Evolutionary conservation across 192 early-diverging fungal genomes (phyloP).

Genomic region (Backusella luteola): DNA sequence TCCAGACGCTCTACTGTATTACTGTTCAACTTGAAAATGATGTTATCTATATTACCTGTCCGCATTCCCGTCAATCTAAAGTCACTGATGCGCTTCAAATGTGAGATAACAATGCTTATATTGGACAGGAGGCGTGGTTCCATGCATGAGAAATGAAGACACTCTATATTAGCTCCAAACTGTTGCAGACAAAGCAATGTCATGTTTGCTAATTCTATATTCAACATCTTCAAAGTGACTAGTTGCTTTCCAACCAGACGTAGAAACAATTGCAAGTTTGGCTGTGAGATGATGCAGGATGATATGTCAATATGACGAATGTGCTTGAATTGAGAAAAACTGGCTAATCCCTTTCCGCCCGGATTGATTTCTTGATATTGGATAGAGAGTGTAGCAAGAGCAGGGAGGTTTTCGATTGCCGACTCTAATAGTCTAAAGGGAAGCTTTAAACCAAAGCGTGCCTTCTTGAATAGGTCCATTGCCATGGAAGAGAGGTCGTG

Average conservation of each 20-base stretch:
- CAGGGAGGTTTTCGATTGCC: background rate
- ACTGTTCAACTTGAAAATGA: slow-evolving; percentile 5
- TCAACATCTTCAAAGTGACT: slow-evolving; percentile 25
- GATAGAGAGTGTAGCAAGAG: slow-evolving; percentile 3
- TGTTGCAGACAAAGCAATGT: slow-evolving; percentile 21
- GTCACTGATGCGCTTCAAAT: slow-evolving; percentile 16
- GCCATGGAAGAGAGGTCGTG: slow-evolving; percentile 10
- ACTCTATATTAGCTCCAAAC: slow-evolving; percentile 16
- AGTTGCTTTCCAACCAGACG: slow-evolving; percentile 11
- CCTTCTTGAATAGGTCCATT: slow-evolving; percentile 24
- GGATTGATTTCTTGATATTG: slow-evolving; percentile 11
- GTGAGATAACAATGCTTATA: slow-evolving; percentile 6
- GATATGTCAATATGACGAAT: slow-evolving; percentile 22
- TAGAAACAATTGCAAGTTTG: slow-evolving; percentile 21
- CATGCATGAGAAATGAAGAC: slow-evolving; percentile 30
- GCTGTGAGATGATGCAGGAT: slow-evolving; percentile 23
- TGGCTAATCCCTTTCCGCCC: background rate
- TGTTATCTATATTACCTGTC: slow-evolving; percentile 16
- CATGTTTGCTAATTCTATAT: slow-evolving; percentile 25
- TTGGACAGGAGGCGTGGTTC: slow-evolving; percentile 12
- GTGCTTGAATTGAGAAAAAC: background rate
- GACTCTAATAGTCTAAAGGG: background rate
- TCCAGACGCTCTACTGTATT: slow-evolving; percentile 13
- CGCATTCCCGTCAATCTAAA: slow-evolving; percentile 25
- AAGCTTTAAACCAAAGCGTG: background rate